Percentiles rank a stretch among this genome's conserved stretches.
phyloP scores from a whole-genome alignment of 2,329 filamentous ascomycete genomes.

The Xylaria multiplex region DNA sequence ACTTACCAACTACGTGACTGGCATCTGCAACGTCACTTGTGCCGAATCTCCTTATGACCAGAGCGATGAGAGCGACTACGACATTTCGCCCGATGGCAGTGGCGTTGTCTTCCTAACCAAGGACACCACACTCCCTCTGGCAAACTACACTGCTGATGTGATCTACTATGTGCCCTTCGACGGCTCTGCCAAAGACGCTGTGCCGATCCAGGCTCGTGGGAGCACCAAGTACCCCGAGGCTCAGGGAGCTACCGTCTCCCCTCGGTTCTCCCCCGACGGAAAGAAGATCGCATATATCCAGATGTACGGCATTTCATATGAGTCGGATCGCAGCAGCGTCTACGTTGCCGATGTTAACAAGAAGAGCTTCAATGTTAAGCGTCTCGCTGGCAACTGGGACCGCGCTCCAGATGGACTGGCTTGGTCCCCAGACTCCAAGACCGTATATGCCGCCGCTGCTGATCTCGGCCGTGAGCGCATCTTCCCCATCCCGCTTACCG shows the following conservation, averaged over 20 bases:
- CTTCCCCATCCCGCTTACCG: slow-evolving; percentile 47
- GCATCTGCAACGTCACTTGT: slow-evolving; percentile 49
- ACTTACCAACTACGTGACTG: slow-evolving; percentile 51
- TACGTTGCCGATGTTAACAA: slow-evolving; percentile 59
- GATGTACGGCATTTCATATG: slow-evolving; percentile 69
- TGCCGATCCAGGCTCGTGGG: slow-evolving; percentile 50
- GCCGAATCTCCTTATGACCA: slow-evolving; percentile 60
- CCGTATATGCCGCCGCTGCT: slow-evolving; percentile 47
- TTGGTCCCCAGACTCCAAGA: slow-evolving; percentile 47
- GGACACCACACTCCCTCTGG: slow-evolving; percentile 63
- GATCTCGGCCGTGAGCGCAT: slow-evolving; percentile 48
- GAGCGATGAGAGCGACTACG: slow-evolving; percentile 68
- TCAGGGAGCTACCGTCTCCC: slow-evolving; percentile 50
- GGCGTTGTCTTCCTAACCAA: slow-evolving; percentile 65
- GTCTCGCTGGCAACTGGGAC: slow-evolving; percentile 49
- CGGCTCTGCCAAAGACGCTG: slow-evolving; percentile 47
- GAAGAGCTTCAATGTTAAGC: slow-evolving; percentile 53
- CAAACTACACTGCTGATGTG: slow-evolving; percentile 60
- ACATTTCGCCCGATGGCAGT: slow-evolving; percentile 59
- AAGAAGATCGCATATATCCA: slow-evolving; percentile 68
- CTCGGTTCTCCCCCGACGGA: slow-evolving; percentile 66
- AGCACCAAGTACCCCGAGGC: slow-evolving; percentile 47
- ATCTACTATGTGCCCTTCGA: slow-evolving; percentile 51
- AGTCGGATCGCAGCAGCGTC: slow-evolving; percentile 54
- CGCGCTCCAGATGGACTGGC: slow-evolving; percentile 43